Evolutionary conservation across 805 yeast species (phyloP).

Genomic region (Pichia sporocuriosa): DNA sequence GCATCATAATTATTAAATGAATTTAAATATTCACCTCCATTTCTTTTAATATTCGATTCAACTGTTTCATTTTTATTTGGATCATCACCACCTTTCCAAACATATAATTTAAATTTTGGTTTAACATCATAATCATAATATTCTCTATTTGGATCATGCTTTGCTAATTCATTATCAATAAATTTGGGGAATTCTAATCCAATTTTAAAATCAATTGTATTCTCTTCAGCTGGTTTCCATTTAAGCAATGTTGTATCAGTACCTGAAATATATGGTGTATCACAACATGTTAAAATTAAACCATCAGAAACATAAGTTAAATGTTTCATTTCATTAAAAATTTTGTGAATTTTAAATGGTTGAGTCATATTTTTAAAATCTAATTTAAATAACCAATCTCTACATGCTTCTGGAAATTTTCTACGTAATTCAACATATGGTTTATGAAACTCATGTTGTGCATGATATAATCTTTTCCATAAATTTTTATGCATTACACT

Average conservation of each 20-base stretch:
- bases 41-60: constrained; percentile 30
- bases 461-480: constrained; percentile 79
- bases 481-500: constrained; percentile 63
- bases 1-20: constrained; percentile 46
- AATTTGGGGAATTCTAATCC: constrained; percentile 50
- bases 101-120: constrained; percentile 61
- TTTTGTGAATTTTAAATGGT: constrained; percentile 69
- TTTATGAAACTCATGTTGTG: constrained; percentile 69
- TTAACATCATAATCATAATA: constrained; percentile 76
- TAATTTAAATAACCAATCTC: constrained; percentile 76
- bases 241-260: constrained; percentile 82
- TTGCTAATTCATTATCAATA: constrained; percentile 58
- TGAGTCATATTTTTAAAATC: constrained; percentile 84
- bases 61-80: constrained; percentile 28
- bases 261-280: constrained; percentile 79
- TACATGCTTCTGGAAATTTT: constrained; percentile 65
- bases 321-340: constrained; percentile 61
- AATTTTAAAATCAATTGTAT: constrained; percentile 83
- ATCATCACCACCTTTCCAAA: constrained; percentile 63
- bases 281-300: constrained; percentile 84
- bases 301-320: constrained; percentile 92
- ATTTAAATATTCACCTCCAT: constrained; percentile 28
- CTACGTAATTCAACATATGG: constrained; percentile 73
- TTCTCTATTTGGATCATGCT: constrained; percentile 60
- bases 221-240: constrained; percentile 97